Evolutionary conservation across 257 asterid genomes (phyloP).

Genomic region (Henckelia pumila): DNA sequence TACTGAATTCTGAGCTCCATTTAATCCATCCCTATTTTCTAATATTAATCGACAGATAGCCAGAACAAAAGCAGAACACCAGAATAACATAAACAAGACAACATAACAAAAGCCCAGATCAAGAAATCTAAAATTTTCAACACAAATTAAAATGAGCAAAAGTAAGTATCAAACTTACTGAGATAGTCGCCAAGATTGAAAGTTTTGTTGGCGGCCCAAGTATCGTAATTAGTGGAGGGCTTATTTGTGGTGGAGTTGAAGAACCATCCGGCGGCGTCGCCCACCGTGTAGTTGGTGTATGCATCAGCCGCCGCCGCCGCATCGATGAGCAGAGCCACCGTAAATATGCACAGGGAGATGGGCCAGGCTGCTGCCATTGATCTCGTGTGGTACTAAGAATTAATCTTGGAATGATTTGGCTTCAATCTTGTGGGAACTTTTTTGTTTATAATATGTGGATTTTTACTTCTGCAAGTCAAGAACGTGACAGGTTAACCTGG

Average conservation of each 20-base stretch:
- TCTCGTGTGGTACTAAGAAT: conserved; percentile 3
- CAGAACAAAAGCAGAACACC: not conserved
- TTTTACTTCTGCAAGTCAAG: no score
- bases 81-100: not conserved
- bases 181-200: conserved; percentile 82
- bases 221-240: conserved; percentile 52
- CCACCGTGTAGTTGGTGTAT: conserved; percentile 83
- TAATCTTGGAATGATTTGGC: not conserved
- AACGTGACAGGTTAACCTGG: no score
- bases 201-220: conserved; percentile 69
- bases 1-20: no score
- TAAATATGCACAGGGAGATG: conserved; percentile 26
- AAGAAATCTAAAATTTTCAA: not conserved
- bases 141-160: not conserved
- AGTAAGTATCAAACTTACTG: conserved; percentile 45
- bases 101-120: not conserved
- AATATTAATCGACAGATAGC: no score
- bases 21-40: no score
- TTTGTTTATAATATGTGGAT: no score
- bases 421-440: no score
- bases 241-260: conserved; percentile 48
- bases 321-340: conserved; percentile 35
- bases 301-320: conserved; percentile 43
- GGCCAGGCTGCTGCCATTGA: conserved; percentile 36
- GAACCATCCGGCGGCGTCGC: conserved; percentile 76